Evolutionary conservation across 2,329 filamentous ascomycete genomes (phyloP).

Genomic region (Gnomoniopsis sp.): DNA sequence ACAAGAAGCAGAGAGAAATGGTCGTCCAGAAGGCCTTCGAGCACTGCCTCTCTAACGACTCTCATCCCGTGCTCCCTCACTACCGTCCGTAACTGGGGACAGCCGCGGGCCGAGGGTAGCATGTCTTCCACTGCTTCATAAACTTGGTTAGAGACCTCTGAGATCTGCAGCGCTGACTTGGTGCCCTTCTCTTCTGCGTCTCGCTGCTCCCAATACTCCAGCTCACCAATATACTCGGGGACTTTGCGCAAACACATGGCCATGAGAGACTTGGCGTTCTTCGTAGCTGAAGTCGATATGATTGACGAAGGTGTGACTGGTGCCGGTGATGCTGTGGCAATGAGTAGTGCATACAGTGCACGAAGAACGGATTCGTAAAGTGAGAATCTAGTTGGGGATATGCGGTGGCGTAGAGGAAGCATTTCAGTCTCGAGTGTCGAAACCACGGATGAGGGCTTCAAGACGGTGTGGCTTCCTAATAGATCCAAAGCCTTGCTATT

Average conservation of each 20-base stretch:
- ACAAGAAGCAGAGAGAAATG: constrained; percentile 38
- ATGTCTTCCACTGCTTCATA: constrained; percentile 47
- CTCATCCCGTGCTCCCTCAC: constrained; percentile 45
- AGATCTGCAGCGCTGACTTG: constrained; percentile 30
- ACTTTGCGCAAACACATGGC: constrained; percentile 47
- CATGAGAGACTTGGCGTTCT: constrained; percentile 36
- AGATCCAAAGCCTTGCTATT: neutral
- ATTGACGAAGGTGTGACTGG: neutral
- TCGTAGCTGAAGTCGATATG: neutral
- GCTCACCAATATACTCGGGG: constrained; percentile 42
- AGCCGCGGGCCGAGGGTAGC: constrained; percentile 37
- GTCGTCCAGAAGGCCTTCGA: constrained; percentile 38
- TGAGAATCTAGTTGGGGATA: constrained; percentile 27
- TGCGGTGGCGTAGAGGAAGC: constrained; percentile 28
- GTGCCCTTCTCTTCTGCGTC: constrained; percentile 37
- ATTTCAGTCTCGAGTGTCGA: constrained; percentile 31
- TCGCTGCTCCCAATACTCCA: constrained; percentile 39
- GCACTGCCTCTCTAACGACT: constrained; percentile 39
- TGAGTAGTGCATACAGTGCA: constrained; percentile 41
- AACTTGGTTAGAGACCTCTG: constrained; percentile 39
- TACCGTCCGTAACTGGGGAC: constrained; percentile 42
- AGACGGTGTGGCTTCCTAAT: constrained; percentile 18
- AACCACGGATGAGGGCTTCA: neutral
- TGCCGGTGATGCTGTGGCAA: constrained; percentile 30
- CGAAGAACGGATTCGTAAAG: constrained; percentile 44